Evolutionary conservation across 768 basidiomycete species (phyloP).

Genomic region (Hydnomerulius pinastri): DNA sequence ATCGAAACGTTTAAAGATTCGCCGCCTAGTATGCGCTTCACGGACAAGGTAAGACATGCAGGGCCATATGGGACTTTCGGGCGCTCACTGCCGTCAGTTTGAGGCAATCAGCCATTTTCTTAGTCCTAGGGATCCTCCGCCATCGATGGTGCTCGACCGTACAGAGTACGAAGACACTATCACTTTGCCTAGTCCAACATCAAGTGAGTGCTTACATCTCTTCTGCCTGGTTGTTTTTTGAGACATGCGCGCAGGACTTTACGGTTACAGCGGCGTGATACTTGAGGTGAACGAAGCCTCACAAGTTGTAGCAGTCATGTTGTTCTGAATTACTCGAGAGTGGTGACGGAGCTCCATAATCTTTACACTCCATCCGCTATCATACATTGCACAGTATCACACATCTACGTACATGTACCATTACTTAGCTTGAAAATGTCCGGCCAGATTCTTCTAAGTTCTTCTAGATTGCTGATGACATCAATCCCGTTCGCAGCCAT

Average conservation of each 20-base stretch:
- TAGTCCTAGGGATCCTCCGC: slow-evolving; percentile 69
- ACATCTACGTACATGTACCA: neutral
- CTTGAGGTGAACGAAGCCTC: slow-evolving; percentile 78
- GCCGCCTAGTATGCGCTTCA: slow-evolving; percentile 72
- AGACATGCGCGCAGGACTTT: slow-evolving; percentile 33
- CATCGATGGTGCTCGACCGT: slow-evolving; percentile 79
- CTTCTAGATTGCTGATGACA: slow-evolving; percentile 59
- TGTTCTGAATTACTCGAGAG: slow-evolving; percentile 48
- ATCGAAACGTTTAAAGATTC: slow-evolving; percentile 49
- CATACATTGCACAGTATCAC: slow-evolving; percentile 2
- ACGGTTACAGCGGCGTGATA: slow-evolving; percentile 82
- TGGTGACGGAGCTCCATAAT: neutral
- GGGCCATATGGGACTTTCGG: neutral
- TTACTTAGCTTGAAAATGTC: slow-evolving; percentile 63
- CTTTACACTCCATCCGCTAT: neutral
- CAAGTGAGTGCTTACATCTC: slow-evolving; percentile 49
- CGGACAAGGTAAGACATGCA: slow-evolving; percentile 54
- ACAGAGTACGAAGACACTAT: slow-evolving; percentile 75
- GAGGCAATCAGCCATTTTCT: slow-evolving; percentile 80
- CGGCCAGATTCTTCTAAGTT: slow-evolving; percentile 71
- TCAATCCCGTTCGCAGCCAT: slow-evolving; percentile 51
- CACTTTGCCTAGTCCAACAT: slow-evolving; percentile 65
- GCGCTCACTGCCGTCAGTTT: slow-evolving; percentile 46
- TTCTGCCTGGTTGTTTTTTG: neutral
- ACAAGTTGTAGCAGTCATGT: slow-evolving; percentile 71